A percentile compares a stretch with the other conserved stretches of the same genome.
Conservation (phyloP, 1,284 basidiomycete species). For the Pulchroboletus neoregius region DNA sequence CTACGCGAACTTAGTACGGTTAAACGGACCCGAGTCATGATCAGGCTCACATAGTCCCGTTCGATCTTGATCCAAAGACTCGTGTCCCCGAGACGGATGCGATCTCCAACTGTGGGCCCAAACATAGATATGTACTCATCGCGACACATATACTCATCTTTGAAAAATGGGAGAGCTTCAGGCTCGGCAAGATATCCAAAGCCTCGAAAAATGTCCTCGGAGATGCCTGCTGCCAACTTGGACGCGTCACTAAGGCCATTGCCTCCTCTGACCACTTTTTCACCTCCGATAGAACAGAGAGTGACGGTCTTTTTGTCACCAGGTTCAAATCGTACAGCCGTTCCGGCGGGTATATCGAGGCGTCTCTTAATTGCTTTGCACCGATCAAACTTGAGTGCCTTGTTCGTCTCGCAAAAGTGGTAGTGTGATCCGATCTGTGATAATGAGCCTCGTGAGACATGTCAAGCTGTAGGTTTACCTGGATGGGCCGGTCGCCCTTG, state of each 20-base stretch:
- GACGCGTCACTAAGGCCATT: constrained; percentile 62
- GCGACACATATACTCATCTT: constrained; percentile 54
- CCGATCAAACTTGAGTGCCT: constrained; percentile 81
- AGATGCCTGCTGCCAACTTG: constrained; percentile 19
- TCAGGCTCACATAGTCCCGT: constrained; percentile 63
- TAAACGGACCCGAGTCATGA: neutral
- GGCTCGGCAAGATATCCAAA: constrained; percentile 66
- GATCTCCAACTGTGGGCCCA: constrained; percentile 91
- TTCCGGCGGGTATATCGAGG: constrained; percentile 91
- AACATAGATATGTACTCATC: constrained; percentile 87
- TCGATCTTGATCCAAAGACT: constrained; percentile 93
- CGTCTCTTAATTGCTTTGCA: constrained; percentile 76
- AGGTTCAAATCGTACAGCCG: constrained; percentile 95
- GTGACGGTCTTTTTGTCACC: constrained; percentile 84
- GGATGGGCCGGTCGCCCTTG: constrained; percentile 91
- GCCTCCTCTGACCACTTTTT: constrained; percentile 73
- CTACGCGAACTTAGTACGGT: constrained; percentile 31
- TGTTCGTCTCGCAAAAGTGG: constrained; percentile 90
- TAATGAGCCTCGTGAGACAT: constrained; percentile 4
- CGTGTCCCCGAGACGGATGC: constrained; percentile 86
- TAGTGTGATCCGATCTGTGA: constrained; percentile 87
- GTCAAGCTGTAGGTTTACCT: constrained; percentile 45
- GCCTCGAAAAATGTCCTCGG: constrained; percentile 33
- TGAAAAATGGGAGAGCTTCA: constrained; percentile 44
- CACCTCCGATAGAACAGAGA: constrained; percentile 78